These are phyloP conservation scores for Allium cepa DNA, from an alignment of 106 monocot species.

Conservation along the genomic window DNA sequence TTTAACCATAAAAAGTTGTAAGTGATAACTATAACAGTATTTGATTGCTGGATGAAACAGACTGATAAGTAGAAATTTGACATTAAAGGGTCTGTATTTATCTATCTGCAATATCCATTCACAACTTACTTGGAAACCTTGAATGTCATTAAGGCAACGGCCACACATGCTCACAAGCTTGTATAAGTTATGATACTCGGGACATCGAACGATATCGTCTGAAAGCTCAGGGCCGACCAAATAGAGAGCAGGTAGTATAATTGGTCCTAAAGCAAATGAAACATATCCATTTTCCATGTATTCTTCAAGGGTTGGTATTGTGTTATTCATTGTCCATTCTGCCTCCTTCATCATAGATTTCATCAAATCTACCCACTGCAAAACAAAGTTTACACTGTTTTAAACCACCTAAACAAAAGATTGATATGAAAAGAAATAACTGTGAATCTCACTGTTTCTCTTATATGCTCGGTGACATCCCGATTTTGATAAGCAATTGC, in stretches of 20 bases:
- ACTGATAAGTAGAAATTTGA: no score
- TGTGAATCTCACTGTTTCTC: slow-evolving; percentile 52
- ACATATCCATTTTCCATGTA: slow-evolving; percentile 80
- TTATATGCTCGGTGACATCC: slow-evolving; percentile 45
- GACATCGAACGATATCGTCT: slow-evolving; percentile 24
- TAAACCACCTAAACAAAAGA: neutral
- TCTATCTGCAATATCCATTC: no score
- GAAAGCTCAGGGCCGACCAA: slow-evolving; percentile 65
- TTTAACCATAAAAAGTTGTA: neutral
- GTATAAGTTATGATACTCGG: slow-evolving; percentile 52
- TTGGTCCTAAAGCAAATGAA: slow-evolving; percentile 85
- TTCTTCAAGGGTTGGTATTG: slow-evolving; percentile 55
- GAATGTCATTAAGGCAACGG: slow-evolving; percentile 75
- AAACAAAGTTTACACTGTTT: neutral
- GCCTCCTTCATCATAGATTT: slow-evolving; percentile 74
- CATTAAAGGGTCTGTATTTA: no score
- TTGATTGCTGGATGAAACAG: neutral
- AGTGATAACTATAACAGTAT: neutral
- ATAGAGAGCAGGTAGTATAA: slow-evolving; percentile 77
- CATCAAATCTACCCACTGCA: slow-evolving; percentile 77
- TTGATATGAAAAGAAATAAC: neutral
- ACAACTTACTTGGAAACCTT: slow-evolving; percentile 57
- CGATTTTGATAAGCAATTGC: slow-evolving; percentile 50
- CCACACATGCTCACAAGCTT: slow-evolving; percentile 79
- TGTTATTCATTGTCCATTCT: slow-evolving; percentile 47